Base-by-base conservation (phyloP, 495 filamentous ascomycete species). In the Trichoderma parareesei region DNA sequence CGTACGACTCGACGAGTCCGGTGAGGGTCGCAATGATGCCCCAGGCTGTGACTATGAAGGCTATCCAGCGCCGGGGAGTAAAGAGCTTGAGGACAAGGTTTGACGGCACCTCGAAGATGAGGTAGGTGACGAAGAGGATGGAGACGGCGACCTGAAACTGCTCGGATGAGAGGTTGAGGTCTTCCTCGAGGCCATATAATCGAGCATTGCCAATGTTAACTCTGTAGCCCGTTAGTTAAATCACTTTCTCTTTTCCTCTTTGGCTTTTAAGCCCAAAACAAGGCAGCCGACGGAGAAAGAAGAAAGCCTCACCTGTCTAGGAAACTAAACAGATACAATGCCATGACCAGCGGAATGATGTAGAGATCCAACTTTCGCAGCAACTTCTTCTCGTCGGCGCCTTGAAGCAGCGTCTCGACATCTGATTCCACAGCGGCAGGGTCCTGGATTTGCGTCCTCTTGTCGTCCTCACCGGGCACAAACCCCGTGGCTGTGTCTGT, bases 161-260 rank as follows among this genome's bases (percentile, higher is more conserved):
- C 63, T 87, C 80, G 16, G 82, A 81, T 7, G 75, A 71, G 57
- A 90, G 71, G 1, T 80, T 77, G 8, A 93, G 77, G 66, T 92
- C 89, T 61, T 82, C 76, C 74, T 90, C 88, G 61, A 93, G 64
- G 8, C 78, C 78, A 67, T 90, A 91, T 38, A 92, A 75, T 9
- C 86, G 78, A 11, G 88, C 87, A 76, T 90, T 91, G 64, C 89
- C 89, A 66, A 93, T 92, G 69, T 91, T 91, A 33, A 91, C 88
- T 67, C 78, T 82, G 57, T 16, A 37, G 18, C 5, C 3, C 0
- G 33, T 57, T 1, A 57, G 53, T 57, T 3, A n/a, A n/a, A 0
- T 46, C 41, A 61, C 7, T 27, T 65, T 43, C 53, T 16, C 40
- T 0, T 55, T n/a, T 20, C 0, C 7, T 41, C 38, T 44, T 35